Percentiles rank a stretch among this genome's conserved stretches.
phyloP scores from a whole-genome alignment of 2,329 filamentous ascomycete species.

The Tolypocladium tropicale region DNA sequence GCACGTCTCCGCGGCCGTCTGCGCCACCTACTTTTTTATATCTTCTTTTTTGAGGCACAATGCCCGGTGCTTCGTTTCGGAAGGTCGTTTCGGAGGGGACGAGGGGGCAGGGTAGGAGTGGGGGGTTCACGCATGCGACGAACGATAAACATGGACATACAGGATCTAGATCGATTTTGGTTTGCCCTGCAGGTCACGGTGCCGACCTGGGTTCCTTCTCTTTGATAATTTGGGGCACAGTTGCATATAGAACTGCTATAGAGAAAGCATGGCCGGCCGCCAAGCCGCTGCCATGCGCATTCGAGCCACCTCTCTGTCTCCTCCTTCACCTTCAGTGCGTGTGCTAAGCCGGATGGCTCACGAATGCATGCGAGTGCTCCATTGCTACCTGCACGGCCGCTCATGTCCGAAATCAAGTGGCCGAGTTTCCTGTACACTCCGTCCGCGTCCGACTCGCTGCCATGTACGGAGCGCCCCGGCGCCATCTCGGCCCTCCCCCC shows the following conservation, averaged over 20 bases:
- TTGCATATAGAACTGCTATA: not conserved
- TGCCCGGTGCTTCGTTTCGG: not conserved
- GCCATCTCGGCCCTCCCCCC: slow-evolving; percentile 1
- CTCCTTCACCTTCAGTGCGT: not conserved
- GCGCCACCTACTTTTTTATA: not conserved
- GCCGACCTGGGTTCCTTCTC: not conserved
- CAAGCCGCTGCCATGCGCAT: not conserved
- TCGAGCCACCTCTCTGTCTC: not conserved
- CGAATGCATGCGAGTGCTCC: not conserved
- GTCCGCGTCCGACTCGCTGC: not conserved
- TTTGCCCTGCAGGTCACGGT: not conserved
- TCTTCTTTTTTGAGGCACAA: not conserved
- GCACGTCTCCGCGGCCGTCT: not conserved
- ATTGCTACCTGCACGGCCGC: too few relatives aligned
- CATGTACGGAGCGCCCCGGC: not conserved
- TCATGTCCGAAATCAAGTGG: not conserved
- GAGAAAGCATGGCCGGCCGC: not conserved
- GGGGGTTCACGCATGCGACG: not conserved
- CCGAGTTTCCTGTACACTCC: too few relatives aligned
- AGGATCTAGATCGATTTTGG: not conserved
- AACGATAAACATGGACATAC: slow-evolving; percentile 1
- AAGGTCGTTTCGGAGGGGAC: not conserved
- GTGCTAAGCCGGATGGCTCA: not conserved
- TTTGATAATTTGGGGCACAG: not conserved
- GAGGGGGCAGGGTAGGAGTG: too few relatives aligned